Percentiles rank a stretch among this genome's conserved stretches.
Conservation (phyloP, 305 asterid genomes). For the Fraxinus nigra region DNA sequence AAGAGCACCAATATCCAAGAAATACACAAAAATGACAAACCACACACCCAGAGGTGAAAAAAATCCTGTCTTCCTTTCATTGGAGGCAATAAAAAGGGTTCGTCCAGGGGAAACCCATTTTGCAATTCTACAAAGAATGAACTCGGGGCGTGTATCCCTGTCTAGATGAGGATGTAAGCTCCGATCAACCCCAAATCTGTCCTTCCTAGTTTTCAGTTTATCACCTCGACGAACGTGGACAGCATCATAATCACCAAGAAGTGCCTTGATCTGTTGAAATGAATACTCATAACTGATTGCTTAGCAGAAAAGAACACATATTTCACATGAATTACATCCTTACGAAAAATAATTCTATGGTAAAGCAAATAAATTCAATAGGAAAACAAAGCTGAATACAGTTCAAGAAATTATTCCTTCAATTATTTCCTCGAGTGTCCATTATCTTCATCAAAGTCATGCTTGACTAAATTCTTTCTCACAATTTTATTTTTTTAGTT, state of each 20-base stretch:
- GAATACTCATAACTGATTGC: constrained; percentile 11
- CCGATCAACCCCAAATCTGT: constrained; percentile 71
- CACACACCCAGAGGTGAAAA: constrained; percentile 70
- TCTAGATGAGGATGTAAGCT: constrained; percentile 80
- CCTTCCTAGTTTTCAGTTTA: constrained; percentile 77
- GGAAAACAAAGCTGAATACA: background rate
- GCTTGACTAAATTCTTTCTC: background rate
- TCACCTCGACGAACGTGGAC: constrained; percentile 95
- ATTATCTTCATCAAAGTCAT: background rate
- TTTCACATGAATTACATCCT: background rate
- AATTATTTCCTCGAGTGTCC: background rate
- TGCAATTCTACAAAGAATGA: constrained; percentile 77
- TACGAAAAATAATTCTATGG: background rate
- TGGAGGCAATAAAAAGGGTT: constrained; percentile 74
- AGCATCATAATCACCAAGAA: constrained; percentile 86
- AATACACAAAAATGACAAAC: constrained; percentile 30
- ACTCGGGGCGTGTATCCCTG: constrained; percentile 82
- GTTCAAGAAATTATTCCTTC: background rate
- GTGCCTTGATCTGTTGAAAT: constrained; percentile 60
- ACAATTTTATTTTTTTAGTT: no score
- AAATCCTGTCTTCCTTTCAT: constrained; percentile 75
- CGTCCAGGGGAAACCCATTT: constrained; percentile 85
- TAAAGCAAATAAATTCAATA: constrained; percentile 4
- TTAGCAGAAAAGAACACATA: constrained; percentile 1
- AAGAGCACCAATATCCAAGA: background rate